Evolutionary conservation across 352 stramenopile genomes (phyloP), one percentile per base, ranked within the genome.

Genomic region (Globisporangium alternatum): DNA sequence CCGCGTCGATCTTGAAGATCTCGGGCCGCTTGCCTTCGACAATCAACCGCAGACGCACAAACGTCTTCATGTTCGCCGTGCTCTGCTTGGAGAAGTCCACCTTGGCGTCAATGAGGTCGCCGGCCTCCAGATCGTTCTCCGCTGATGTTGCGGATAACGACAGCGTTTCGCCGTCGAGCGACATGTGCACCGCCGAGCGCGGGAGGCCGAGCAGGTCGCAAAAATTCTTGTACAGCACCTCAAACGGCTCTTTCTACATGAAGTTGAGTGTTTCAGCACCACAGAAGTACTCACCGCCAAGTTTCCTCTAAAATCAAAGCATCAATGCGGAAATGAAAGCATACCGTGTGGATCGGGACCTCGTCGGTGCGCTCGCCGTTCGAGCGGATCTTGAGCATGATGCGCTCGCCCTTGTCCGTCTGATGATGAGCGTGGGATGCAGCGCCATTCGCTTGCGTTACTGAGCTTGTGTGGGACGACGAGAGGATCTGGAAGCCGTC

Each of bases 91-190:
- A 77, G 41, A 90, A 92, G 53, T 92, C 80, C 37, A 90, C 83
- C 39, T 88, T 89, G 17, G 83, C 81, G 56, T 92, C 83, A 41
- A 92, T 83, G 10, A 92, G 49, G 52, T 92, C 80, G 30, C 75
- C 80, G 2, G 76, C 69, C 47, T 90, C 82, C 10, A 90, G 66
- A 45, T 89, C 79, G 58, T 64, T 68, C 5, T 56, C 59, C 1
- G 54, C 48, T 1, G 80, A 74, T 17, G 77, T 89, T 21, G 58
- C 56, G 0, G 53, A 61, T 8, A 71, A 48, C 10, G 62, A 45
- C 39, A 92, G 62, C 0, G 52, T 25, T 10, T 81, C 77, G 9
- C 81, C 83, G 67, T 92, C 81, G 17, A 92, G 71, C 3, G 63
- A 74, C 78, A 92, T 87, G 17, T 77, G 69, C 2, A 92, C 78